Evolutionary conservation across 192 early-diverging fungal genomes (phyloP), one percentile per base, ranked within the genome.

Genomic region (Chytriomyces sp.): DNA sequence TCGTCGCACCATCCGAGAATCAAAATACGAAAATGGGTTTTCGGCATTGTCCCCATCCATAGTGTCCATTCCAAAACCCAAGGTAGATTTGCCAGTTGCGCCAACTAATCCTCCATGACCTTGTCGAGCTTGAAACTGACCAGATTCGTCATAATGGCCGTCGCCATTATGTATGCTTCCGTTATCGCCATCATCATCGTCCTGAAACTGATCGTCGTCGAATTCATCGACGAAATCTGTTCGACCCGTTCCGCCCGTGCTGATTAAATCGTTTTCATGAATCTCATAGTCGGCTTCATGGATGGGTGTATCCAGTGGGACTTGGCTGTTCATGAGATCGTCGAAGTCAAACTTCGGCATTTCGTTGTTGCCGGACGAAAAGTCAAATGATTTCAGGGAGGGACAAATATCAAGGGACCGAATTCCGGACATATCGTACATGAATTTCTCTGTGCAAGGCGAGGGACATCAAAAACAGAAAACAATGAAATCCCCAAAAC

Each of bases 21-120:
- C 96, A 88, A 97, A 97, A 81, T 97, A 96, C 24, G 89, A 89
- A 71, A 95, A 93, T 69, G 93, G 84, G 66, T 90, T 92, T 53
- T 91, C 86, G 10, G 77, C 82, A 2, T 45, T 75, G 4, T 26
- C 28, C n/a, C 73, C 74, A 65, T 71, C 64, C 65, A 61, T 26
- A 45, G 35, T 49, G 24, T 50, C 68, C 57, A 77, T 61, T 46
- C 46, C 64, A 5, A 48, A 70, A 45, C 77, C 60, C n/a, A n/a
- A 7, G 66, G 44, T 23, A 20, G 69, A 16, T 64, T 63, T 64
- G 48, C 69, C 60, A 45, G 7, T 20, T 61, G 61, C 10, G 26
- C 35, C 45, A 28, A 26, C 6, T 28, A n/a, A 7, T 9, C 35
- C 45, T 24, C 45, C 77, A 80, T 45, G 18, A 20, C 18, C 35